Conservation (phyloP, 192 early-diverging fungal species). For the Linnemannia schmuckeri region DNA sequence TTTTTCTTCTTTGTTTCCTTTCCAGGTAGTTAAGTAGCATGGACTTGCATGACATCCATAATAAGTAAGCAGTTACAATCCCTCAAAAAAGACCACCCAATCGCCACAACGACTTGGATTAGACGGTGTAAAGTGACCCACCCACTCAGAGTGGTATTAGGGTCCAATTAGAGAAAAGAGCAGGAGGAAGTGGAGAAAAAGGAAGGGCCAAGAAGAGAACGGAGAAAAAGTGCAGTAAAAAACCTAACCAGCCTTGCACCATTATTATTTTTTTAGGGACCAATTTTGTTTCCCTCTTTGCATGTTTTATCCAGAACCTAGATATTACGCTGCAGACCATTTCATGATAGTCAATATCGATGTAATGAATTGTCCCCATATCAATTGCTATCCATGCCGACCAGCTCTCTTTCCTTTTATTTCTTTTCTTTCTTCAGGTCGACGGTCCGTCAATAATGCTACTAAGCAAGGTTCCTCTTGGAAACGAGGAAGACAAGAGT, state of each 20-base stretch:
- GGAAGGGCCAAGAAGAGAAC: neutral
- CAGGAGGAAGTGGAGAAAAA: neutral
- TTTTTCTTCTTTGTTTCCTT: neutral
- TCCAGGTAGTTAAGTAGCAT: neutral
- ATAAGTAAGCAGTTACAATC: neutral
- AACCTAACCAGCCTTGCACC: neutral
- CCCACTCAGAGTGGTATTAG: neutral
- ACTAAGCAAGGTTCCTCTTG: neutral
- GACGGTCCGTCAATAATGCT: neutral
- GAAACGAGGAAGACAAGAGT: neutral
- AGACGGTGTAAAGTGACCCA: neutral
- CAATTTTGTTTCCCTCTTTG: neutral
- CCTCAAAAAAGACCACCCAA: slow-evolving; percentile 5
- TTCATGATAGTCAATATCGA: neutral
- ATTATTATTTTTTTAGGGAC: slow-evolving; percentile 1
- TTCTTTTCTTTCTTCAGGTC: neutral
- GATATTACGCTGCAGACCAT: neutral
- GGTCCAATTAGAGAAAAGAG: slow-evolving; percentile 15
- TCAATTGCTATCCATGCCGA: neutral
- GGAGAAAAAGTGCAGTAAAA: neutral
- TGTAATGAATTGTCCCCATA: neutral
- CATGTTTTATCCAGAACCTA: neutral
- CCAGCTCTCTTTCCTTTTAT: neutral
- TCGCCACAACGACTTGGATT: neutral
- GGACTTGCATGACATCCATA: neutral